Conservation (phyloP, 345 rosid species). For the Hibiscus mutabilis region DNA sequence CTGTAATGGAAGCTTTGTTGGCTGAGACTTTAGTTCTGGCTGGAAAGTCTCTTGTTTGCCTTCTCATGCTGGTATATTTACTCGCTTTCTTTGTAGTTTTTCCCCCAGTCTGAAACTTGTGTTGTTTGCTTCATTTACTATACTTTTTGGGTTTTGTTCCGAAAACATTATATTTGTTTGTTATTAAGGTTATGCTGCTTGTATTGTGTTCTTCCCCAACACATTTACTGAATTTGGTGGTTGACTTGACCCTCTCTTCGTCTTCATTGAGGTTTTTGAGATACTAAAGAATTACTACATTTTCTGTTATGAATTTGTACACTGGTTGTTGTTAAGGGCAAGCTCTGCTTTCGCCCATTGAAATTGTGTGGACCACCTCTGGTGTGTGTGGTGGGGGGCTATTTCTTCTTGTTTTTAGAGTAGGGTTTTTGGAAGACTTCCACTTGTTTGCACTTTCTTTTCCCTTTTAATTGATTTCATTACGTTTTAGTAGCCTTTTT, state of each 20-base stretch:
- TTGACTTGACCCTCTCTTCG: not conserved
- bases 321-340: not conserved
- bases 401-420: no score
- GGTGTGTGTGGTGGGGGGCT: no score
- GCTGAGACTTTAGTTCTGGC: slow-evolving; percentile 31
- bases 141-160: not conserved
- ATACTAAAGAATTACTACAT: not conserved
- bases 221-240: not conserved
- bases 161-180: not conserved
- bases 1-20: slow-evolving; percentile 25
- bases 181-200: not conserved
- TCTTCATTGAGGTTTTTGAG: not conserved
- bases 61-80: slow-evolving; percentile 36
- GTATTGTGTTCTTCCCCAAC: not conserved
- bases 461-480: not conserved
- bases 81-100: slow-evolving; percentile 3
- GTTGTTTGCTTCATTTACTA: not conserved
- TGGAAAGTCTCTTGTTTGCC: slow-evolving; percentile 40
- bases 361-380: not conserved
- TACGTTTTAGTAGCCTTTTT: not conserved
- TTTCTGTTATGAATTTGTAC: not conserved
- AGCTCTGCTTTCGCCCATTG: not conserved
- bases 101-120: no score
- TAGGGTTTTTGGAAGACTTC: no score
- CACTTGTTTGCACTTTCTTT: not conserved